Percentiles rank a stretch among this genome's conserved stretches.
Conservation (phyloP, 2,329 filamentous ascomycete species). For the Davidsoniella eucalypti region DNA sequence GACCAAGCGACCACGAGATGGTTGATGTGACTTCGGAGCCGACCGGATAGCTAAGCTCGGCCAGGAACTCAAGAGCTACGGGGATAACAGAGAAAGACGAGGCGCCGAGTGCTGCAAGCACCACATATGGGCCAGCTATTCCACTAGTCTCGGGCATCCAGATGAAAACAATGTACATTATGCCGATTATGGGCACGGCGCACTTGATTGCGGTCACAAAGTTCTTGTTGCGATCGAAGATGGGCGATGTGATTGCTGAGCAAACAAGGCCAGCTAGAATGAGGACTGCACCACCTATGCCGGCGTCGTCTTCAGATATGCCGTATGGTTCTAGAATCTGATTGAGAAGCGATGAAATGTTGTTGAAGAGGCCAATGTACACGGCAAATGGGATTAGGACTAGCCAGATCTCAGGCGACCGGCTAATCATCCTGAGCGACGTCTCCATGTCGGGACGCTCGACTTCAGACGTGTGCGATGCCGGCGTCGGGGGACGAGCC, state of each 20-base stretch:
- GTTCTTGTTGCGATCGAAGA: constrained; percentile 71
- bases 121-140: constrained; percentile 54
- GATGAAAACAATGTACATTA: constrained; percentile 61
- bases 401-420: constrained; percentile 61
- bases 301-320: constrained; percentile 68
- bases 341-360: constrained; percentile 70
- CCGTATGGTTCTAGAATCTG: constrained; percentile 79
- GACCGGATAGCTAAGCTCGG: constrained; percentile 75
- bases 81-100: constrained; percentile 67
- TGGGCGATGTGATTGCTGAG: constrained; percentile 59
- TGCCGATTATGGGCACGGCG: constrained; percentile 55
- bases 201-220: constrained; percentile 60
- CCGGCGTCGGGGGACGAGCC: constrained; percentile 57
- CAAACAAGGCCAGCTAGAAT: constrained; percentile 74
- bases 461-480: constrained; percentile 47
- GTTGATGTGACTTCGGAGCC: constrained; percentile 73
- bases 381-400: constrained; percentile 64
- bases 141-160: constrained; percentile 50
- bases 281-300: constrained; percentile 75
- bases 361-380: constrained; percentile 91
- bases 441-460: constrained; percentile 35
- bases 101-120: constrained; percentile 63
- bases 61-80: constrained; percentile 70
- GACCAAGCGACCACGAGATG: constrained; percentile 72
- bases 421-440: constrained; percentile 34